These are phyloP conservation scores for Kickxella alabastrina DNA, from an alignment of 192 early-diverging fungal species.

Conservation along the genomic window DNA sequence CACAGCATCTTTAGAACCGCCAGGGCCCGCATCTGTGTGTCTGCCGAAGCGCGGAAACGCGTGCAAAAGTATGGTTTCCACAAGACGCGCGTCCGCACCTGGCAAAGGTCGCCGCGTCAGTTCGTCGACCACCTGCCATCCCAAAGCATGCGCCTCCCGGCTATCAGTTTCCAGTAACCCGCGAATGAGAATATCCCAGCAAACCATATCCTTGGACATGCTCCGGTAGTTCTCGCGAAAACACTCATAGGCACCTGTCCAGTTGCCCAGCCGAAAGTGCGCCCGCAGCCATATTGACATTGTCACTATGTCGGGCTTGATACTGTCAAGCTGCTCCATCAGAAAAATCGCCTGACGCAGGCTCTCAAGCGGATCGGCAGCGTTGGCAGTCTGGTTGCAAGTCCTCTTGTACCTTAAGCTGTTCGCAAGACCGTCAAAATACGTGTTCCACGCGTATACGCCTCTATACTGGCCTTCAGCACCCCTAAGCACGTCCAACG, in stretches of 20 bases:
- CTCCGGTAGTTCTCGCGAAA: slow-evolving; percentile 9
- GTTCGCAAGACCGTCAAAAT: slow-evolving; percentile 24
- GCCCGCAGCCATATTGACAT: slow-evolving; percentile 43
- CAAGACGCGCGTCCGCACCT: not conserved
- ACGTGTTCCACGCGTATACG: slow-evolving; percentile 34
- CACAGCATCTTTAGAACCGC: not conserved
- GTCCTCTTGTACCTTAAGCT: too few species aligned
- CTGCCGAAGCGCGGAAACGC: slow-evolving; percentile 11
- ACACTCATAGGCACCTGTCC: slow-evolving; percentile 9
- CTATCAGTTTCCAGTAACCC: slow-evolving; percentile 10
- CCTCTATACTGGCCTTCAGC: slow-evolving; percentile 1
- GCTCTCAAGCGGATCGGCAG: slow-evolving; percentile 1
- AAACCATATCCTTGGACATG: slow-evolving; percentile 16
- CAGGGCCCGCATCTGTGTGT: not conserved
- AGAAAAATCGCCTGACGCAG: slow-evolving; percentile 4
- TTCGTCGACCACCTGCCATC: slow-evolving; percentile 28
- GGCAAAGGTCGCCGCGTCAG: too few species aligned
- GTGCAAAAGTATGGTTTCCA: slow-evolving; percentile 28
- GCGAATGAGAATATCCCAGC: slow-evolving; percentile 38
- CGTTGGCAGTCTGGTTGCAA: too few species aligned
- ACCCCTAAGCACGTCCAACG: slow-evolving; percentile 5
- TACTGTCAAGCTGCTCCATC: slow-evolving; percentile 19
- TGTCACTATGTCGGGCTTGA: slow-evolving; percentile 23
- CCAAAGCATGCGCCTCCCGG: slow-evolving; percentile 7
- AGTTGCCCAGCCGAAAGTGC: slow-evolving; percentile 26